phyloP scores from a whole-genome alignment of 2,329 filamentous ascomycete species.

The Colletotrichum simmondsii region DNA sequence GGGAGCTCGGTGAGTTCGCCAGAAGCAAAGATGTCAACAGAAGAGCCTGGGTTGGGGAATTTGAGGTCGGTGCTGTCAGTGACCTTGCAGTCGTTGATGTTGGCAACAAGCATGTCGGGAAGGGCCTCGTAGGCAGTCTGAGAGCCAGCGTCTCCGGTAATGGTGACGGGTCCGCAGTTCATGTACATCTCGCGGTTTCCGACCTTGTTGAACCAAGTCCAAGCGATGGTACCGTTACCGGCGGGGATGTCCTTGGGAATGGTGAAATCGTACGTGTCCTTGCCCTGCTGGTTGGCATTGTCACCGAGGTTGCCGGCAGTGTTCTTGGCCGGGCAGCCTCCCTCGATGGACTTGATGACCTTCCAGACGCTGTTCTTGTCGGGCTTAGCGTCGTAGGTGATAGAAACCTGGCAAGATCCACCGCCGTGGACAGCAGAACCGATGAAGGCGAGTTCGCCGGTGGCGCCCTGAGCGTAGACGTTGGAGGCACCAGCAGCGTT shows the following conservation, averaged over 20 bases:
- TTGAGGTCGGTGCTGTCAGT: slow-evolving; percentile 64
- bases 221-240: slow-evolving; percentile 85
- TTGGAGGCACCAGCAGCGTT: slow-evolving; percentile 63
- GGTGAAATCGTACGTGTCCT: slow-evolving; percentile 73
- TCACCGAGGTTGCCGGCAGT: slow-evolving; percentile 67
- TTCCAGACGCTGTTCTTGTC: slow-evolving; percentile 79
- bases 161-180: slow-evolving; percentile 85
- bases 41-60: slow-evolving; percentile 76
- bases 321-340: slow-evolving; percentile 80
- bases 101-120: slow-evolving; percentile 81
- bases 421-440: slow-evolving; percentile 87
- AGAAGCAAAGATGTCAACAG: slow-evolving; percentile 57
- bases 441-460: slow-evolving; percentile 70
- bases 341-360: slow-evolving; percentile 88
- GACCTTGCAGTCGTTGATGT: slow-evolving; percentile 62
- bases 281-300: slow-evolving; percentile 53
- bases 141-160: slow-evolving; percentile 65
- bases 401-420: slow-evolving; percentile 88
- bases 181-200: slow-evolving; percentile 98
- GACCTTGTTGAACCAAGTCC: slow-evolving; percentile 94
- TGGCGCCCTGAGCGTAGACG: slow-evolving; percentile 71
- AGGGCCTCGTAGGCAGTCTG: slow-evolving; percentile 68
- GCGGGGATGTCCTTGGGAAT: slow-evolving; percentile 78
- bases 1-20: slow-evolving; percentile 33
- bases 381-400: slow-evolving; percentile 82